Conservation (phyloP, 768 basidiomycete genomes). For the Podaxis carcinomalis region DNA sequence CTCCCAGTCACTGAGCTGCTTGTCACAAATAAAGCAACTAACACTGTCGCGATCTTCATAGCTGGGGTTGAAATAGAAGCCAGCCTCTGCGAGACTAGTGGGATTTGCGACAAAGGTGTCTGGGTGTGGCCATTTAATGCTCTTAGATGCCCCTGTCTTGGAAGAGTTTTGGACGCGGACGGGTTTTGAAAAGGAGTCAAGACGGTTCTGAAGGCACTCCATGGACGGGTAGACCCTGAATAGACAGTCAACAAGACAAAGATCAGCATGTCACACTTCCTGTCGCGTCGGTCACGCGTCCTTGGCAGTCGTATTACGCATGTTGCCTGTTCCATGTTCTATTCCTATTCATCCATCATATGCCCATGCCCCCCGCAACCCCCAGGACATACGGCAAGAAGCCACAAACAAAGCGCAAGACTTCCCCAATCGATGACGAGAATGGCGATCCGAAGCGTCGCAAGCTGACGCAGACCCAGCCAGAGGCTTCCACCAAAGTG, state of each 20-base stretch:
- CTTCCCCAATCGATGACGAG: not conserved
- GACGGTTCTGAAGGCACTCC: conserved; percentile 52
- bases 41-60: conserved; percentile 70
- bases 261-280: conserved; percentile 15
- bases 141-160: conserved; percentile 41
- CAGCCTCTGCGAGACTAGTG: conserved; percentile 75
- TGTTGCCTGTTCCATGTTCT: not conserved
- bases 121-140: conserved; percentile 80
- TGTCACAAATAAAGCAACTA: conserved; percentile 79
- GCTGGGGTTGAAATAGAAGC: conserved; percentile 80
- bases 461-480: not conserved
- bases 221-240: conserved; percentile 26
- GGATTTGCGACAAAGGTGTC: conserved; percentile 63
- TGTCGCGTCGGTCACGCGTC: conserved; percentile 35
- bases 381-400: conserved; percentile 35
- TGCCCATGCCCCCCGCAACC: conserved; percentile 15
- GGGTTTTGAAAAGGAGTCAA: conserved; percentile 66
- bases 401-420: conserved; percentile 22
- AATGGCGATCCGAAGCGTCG: not conserved
- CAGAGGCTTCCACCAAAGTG: not conserved
- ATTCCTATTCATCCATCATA: not conserved
- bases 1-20: conserved; percentile 84
- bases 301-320: conserved; percentile 1
- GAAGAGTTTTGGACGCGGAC: conserved; percentile 55
- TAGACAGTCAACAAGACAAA: conserved; percentile 10